phyloP scores from a whole-genome alignment of 164 flowering plant species.

The Berberis vulgaris region DNA sequence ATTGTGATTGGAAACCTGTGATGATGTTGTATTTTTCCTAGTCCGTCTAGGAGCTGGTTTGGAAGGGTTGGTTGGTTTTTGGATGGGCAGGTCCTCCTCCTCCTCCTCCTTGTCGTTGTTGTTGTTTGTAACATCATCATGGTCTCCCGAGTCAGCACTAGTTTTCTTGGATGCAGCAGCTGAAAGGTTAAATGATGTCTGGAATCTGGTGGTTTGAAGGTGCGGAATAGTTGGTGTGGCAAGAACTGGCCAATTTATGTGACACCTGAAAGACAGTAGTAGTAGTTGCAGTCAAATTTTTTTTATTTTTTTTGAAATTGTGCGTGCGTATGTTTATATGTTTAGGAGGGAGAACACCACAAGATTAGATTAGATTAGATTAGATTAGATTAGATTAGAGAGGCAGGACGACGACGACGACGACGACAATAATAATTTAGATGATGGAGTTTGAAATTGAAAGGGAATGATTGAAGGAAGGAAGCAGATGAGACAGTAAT shows the following conservation, averaged over 20 bases:
- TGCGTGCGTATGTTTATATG: too few species aligned
- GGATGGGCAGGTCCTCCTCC: not conserved
- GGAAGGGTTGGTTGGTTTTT: slow-evolving; percentile 15
- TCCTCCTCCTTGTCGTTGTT: not conserved
- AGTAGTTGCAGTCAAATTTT: too few species aligned
- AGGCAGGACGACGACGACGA: too few species aligned
- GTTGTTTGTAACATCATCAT: not conserved
- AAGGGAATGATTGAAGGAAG: too few species aligned
- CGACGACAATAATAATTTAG: too few species aligned
- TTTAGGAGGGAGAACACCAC: too few species aligned
- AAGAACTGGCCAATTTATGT: slow-evolving; percentile 17
- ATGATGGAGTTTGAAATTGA: too few species aligned
- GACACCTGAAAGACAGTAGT: slow-evolving; percentile 26
- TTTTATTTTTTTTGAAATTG: too few species aligned
- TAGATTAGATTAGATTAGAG: too few species aligned
- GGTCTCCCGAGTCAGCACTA: not conserved
- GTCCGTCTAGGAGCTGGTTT: slow-evolving; percentile 27
- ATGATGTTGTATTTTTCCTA: slow-evolving; percentile 34
- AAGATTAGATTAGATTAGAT: too few species aligned
- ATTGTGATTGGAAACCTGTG: too few species aligned
- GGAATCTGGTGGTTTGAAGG: slow-evolving; percentile 3
- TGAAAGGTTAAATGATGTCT: not conserved
- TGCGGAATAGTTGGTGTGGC: slow-evolving; percentile 4
- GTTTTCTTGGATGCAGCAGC: slow-evolving; percentile 9
- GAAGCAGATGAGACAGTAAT: too few species aligned